phyloP scores from a whole-genome alignment of 805 yeast genomes.

The Candida tallmaniae region DNA sequence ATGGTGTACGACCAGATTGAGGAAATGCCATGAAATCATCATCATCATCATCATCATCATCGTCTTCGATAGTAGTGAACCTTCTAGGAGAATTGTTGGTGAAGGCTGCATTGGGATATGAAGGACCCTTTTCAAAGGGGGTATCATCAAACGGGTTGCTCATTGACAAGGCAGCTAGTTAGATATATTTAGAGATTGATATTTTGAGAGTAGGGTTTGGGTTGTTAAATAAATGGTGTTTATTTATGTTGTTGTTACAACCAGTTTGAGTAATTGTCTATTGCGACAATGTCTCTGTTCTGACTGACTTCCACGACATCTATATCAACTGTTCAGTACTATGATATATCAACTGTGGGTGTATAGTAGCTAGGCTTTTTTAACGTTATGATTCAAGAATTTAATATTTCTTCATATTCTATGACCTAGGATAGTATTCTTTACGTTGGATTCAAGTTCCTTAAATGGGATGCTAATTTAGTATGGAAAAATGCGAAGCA shows the following conservation, averaged over 20 bases:
- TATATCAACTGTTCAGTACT: too few species aligned
- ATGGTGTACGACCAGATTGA: slow-evolving; percentile 2
- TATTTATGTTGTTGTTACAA: slow-evolving; percentile 8
- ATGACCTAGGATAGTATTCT: too few species aligned
- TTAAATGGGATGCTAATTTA: too few species aligned
- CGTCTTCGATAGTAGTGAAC: slow-evolving; percentile 22
- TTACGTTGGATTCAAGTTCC: too few species aligned
- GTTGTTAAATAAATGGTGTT: slow-evolving; percentile 1
- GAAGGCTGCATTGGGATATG: slow-evolving; percentile 36
- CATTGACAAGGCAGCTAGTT: slow-evolving; percentile 12
- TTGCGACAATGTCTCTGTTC: slow-evolving; percentile 1
- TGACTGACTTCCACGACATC: too few species aligned
- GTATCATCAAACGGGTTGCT: slow-evolving; percentile 29
- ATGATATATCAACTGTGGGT: too few species aligned
- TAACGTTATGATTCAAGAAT: too few species aligned
- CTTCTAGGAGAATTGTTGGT: slow-evolving; percentile 37
- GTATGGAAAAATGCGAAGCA: too few species aligned
- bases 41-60: slow-evolving; percentile 15
- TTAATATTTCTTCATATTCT: too few species aligned
- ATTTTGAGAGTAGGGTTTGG: too few species aligned
- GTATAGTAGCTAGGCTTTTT: too few species aligned
- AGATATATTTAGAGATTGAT: neutral
- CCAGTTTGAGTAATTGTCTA: slow-evolving; percentile 3
- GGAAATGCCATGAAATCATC: slow-evolving; percentile 32
- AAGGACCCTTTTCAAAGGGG: slow-evolving; percentile 33